These are phyloP conservation scores for Trametes meyenii DNA, from an alignment of 768 basidiomycete species.

Conservation along the genomic window DNA sequence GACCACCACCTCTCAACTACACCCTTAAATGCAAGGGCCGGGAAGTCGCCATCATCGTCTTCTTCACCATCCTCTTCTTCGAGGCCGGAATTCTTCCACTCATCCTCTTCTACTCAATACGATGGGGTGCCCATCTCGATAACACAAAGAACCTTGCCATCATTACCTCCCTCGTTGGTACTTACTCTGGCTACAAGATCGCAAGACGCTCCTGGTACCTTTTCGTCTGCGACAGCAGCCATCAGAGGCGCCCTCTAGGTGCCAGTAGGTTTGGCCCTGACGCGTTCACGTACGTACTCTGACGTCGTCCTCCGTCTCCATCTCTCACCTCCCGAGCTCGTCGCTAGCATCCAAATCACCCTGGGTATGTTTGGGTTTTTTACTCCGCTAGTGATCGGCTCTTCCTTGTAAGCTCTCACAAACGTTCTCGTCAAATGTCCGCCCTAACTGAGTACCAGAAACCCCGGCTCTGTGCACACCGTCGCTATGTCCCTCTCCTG, in stretches of 20 bases:
- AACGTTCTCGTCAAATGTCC: not conserved
- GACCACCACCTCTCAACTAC: slow-evolving; percentile 34
- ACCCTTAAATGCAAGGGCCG: slow-evolving; percentile 27
- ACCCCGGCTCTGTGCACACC: slow-evolving; percentile 29
- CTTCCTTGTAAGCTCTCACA: slow-evolving; percentile 30
- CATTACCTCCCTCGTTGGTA: slow-evolving; percentile 36
- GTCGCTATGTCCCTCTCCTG: slow-evolving; percentile 35
- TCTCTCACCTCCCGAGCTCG: not conserved
- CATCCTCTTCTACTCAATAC: slow-evolving; percentile 35
- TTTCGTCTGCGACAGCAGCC: slow-evolving; percentile 29
- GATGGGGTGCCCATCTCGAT: slow-evolving; percentile 35
- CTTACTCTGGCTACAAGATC: slow-evolving; percentile 35
- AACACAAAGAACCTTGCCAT: slow-evolving; percentile 37
- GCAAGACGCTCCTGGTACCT: slow-evolving; percentile 31
- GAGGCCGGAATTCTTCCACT: slow-evolving; percentile 36
- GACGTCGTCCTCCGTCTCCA: not conserved
- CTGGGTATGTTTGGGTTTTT: slow-evolving; percentile 34
- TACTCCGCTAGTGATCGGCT: slow-evolving; percentile 34
- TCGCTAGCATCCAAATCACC: slow-evolving; percentile 24
- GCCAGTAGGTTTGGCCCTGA: slow-evolving; percentile 34
- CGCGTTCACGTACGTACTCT: slow-evolving; percentile 29
- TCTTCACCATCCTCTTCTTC: slow-evolving; percentile 33
- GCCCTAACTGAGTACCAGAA: slow-evolving; percentile 16
- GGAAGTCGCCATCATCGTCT: slow-evolving; percentile 31
- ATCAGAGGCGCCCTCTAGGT: slow-evolving; percentile 33